These are phyloP conservation scores for Russula compacta DNA, from an alignment of 768 basidiomycete genomes.

Conservation along the genomic window DNA sequence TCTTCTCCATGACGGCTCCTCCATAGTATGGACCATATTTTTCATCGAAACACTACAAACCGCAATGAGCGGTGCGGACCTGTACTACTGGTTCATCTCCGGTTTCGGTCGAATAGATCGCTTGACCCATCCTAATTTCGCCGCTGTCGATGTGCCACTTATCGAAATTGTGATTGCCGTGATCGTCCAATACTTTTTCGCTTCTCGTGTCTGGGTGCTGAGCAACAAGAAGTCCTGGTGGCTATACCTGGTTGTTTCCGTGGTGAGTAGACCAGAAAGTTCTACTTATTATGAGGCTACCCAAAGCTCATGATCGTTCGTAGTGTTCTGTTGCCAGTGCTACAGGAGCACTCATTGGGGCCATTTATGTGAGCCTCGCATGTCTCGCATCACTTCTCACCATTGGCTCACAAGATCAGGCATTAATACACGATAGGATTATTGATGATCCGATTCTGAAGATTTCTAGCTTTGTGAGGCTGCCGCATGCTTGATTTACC, in stretches of 20 bases:
- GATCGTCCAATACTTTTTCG: conserved; percentile 6
- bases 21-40: no score
- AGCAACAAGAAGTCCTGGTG: not conserved
- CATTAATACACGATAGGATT: not conserved
- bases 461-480: not conserved
- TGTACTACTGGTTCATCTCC: conserved; percentile 2
- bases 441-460: not conserved
- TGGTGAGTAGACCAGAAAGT: not conserved
- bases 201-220: conserved; percentile 9
- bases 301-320: not conserved
- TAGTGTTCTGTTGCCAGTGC: not conserved
- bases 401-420: not conserved
- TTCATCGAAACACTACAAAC: conserved; percentile 1
- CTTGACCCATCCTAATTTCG: not conserved
- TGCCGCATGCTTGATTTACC: no score
- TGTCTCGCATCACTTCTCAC: no score
- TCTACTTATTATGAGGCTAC: no score
- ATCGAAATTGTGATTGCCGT: not conserved
- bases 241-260: not conserved
- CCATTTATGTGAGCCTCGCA: not conserved
- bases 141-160: not conserved
- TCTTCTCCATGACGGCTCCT: no score
- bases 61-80: not conserved
- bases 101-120: conserved; percentile 15
- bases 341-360: not conserved